phyloP scores from a whole-genome alignment of 108 stramenopile genomes.

The Parietichytrium sp. region DNA sequence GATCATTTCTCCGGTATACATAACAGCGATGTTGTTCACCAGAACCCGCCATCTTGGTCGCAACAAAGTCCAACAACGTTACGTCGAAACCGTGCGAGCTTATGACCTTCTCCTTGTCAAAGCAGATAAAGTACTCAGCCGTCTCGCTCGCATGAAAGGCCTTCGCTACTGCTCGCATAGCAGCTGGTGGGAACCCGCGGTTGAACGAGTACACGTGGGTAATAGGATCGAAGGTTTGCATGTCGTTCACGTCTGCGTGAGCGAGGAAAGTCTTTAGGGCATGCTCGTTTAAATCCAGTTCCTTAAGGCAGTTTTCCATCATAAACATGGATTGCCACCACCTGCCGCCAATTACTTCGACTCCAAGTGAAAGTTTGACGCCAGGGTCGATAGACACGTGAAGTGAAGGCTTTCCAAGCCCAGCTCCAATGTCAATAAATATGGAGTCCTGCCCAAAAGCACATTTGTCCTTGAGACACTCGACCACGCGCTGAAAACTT shows the following conservation, averaged over 20 bases:
- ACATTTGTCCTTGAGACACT: conserved; percentile 73
- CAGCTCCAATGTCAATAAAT: conserved; percentile 95
- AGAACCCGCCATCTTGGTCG: conserved; percentile 33
- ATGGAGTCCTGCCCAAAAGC: conserved; percentile 68
- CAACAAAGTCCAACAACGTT: conserved; percentile 1
- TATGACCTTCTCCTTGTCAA: conserved; percentile 22
- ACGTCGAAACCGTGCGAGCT: neutral
- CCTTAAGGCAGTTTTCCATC: conserved; percentile 27
- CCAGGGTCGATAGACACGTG: conserved; percentile 86
- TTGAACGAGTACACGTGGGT: conserved; percentile 98
- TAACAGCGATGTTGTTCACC: conserved; percentile 32
- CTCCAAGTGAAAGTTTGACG: conserved; percentile 80
- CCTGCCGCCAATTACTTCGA: conserved; percentile 62
- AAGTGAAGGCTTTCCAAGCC: conserved; percentile 94
- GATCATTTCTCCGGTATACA: neutral
- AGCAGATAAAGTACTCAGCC: conserved; percentile 7
- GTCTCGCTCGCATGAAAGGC: neutral
- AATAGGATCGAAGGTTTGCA: conserved; percentile 84
- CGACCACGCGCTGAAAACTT: conserved; percentile 71
- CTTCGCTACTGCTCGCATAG: neutral
- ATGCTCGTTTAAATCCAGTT: conserved; percentile 17
- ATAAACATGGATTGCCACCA: conserved; percentile 34
- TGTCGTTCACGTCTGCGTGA: conserved; percentile 77
- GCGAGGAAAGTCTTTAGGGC: conserved; percentile 61
- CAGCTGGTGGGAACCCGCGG: conserved; percentile 66